Percentiles rank a stretch among this genome's conserved stretches.
Conservation (phyloP, 805 yeast genomes). For the Tetrapisispora phaffii region DNA sequence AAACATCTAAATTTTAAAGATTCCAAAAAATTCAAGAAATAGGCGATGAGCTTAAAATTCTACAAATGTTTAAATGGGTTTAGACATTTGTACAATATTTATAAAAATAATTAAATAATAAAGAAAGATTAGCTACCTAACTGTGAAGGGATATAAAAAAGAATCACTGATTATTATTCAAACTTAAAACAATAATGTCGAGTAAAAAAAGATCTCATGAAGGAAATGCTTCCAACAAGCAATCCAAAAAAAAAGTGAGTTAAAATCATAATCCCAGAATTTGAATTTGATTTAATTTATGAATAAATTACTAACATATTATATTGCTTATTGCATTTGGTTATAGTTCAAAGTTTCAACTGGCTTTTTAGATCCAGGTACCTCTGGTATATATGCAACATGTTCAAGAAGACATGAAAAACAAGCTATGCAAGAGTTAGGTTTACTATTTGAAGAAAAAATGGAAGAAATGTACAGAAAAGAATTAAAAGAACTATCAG, state of each 20-base stretch:
- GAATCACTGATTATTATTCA: no score
- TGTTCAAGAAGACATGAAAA: slow-evolving; percentile 75
- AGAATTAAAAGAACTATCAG: slow-evolving; percentile 20
- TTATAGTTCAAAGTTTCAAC: slow-evolving; percentile 25
- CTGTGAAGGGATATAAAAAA: no score
- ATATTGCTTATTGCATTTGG: neutral
- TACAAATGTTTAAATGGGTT: neutral
- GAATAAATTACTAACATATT: slow-evolving; percentile 1
- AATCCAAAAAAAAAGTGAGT: slow-evolving; percentile 4
- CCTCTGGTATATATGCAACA: slow-evolving; percentile 82
- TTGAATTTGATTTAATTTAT: neutral
- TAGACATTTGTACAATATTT: no score
- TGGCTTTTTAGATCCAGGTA: slow-evolving; percentile 60
- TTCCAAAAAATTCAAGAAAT: neutral
- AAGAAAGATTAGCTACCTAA: no score
- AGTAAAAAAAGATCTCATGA: slow-evolving; percentile 1
- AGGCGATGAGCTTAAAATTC: neutral
- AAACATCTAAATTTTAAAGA: neutral
- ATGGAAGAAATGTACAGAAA: slow-evolving; percentile 37
- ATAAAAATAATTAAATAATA: no score
- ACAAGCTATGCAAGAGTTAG: slow-evolving; percentile 66
- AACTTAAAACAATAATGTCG: neutral
- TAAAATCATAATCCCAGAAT: neutral
- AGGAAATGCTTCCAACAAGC: neutral
- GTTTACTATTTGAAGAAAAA: slow-evolving; percentile 46